Evolutionary conservation across 176 grass and related monocot genomes (phyloP).

Genomic region (Oryza meyeriana): DNA sequence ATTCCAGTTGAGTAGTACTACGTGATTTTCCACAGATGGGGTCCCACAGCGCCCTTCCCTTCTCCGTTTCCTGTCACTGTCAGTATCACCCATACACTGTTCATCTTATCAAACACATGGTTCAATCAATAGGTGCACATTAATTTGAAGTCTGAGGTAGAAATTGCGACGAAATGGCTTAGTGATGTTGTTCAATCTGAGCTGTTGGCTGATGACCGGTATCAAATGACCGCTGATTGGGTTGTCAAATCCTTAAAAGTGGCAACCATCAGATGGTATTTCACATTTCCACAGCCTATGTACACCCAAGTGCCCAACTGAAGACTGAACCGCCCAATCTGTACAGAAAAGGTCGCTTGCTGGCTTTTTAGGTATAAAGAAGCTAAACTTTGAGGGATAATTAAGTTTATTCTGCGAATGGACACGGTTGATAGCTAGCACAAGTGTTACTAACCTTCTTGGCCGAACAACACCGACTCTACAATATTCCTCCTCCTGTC

Average conservation of each 20-base stretch:
- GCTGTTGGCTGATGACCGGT: too few relatives aligned
- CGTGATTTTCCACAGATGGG: background rate
- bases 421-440: background rate
- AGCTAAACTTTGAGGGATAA: background rate
- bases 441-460: slow-evolving; percentile 2
- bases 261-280: background rate
- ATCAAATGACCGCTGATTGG: background rate
- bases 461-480: background rate
- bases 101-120: background rate
- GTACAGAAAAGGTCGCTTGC: background rate
- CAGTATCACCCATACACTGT: background rate
- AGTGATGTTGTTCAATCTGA: background rate
- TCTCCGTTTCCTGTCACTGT: slow-evolving; percentile 4
- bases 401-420: background rate
- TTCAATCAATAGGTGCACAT: slow-evolving; percentile 1
- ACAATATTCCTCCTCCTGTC: background rate
- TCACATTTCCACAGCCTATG: background rate
- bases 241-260: background rate
- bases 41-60: background rate
- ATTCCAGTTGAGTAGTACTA: background rate
- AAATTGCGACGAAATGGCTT: background rate
- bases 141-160: background rate
- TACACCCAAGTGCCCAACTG: background rate
- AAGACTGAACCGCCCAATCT: background rate
- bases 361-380: background rate